Evolutionary conservation across 2,329 filamentous ascomycete genomes (phyloP).

Genomic region (Aphanocladium album): DNA sequence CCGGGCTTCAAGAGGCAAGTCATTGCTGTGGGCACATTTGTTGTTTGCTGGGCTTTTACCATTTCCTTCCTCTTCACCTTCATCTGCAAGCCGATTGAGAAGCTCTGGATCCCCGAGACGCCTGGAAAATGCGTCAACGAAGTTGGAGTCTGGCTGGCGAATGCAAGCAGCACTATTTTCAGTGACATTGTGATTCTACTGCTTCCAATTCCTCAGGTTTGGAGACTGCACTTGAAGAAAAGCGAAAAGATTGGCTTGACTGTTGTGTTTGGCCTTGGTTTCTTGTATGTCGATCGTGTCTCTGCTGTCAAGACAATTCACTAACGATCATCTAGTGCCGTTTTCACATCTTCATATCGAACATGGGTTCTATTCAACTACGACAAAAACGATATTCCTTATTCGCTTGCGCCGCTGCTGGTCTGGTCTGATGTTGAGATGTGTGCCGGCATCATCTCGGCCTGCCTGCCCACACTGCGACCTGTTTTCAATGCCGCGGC

Average conservation of each 20-base stretch:
- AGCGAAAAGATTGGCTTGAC: constrained; percentile 40
- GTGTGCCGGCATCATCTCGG: constrained; percentile 46
- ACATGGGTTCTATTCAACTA: constrained; percentile 44
- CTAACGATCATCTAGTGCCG: constrained; percentile 28
- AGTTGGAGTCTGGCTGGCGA: constrained; percentile 45
- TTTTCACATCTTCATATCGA: constrained; percentile 45
- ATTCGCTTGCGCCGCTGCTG: constrained; percentile 40
- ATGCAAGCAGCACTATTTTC: constrained; percentile 42
- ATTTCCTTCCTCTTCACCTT: constrained; percentile 48
- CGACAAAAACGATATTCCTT: constrained; percentile 34
- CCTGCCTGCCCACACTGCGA: constrained; percentile 48
- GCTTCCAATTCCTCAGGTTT: constrained; percentile 39
- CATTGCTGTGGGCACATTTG: constrained; percentile 36
- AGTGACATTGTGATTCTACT: constrained; percentile 41
- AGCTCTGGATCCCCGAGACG: constrained; percentile 41
- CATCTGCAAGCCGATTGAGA: constrained; percentile 45
- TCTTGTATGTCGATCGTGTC: constrained; percentile 31
- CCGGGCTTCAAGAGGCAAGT: constrained; percentile 38
- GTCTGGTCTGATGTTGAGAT: constrained; percentile 47
- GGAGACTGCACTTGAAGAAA: constrained; percentile 37
- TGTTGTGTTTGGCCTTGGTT: constrained; percentile 39
- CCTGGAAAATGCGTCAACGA: constrained; percentile 45
- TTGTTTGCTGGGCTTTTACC: constrained; percentile 42
- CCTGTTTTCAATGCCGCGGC: constrained; percentile 33
- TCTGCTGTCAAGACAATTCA: neutral